phyloP scores from a whole-genome alignment of 257 asterid species.

The Buddleja alternifolia region DNA sequence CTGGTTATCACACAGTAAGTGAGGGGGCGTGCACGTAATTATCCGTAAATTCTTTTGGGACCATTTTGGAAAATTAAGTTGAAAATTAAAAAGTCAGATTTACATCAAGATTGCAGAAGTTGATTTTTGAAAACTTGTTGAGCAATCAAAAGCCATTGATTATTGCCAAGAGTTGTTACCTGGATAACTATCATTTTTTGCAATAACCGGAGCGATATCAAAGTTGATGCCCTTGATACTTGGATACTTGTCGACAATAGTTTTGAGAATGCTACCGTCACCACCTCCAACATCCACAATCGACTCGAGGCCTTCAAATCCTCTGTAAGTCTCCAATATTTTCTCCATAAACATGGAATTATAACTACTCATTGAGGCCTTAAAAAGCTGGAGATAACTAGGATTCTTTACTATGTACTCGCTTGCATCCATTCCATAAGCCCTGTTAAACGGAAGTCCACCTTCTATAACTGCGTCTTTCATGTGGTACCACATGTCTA shows the following conservation, averaged over 20 bases:
- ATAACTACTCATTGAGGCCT: conserved; percentile 49
- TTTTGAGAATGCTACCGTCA: conserved; percentile 42
- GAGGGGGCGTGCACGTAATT: too few species aligned
- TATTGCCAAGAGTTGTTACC: conserved; percentile 24
- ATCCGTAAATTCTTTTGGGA: background rate
- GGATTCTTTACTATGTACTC: conserved; percentile 46
- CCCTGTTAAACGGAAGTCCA: conserved; percentile 51
- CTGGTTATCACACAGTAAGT: too few species aligned
- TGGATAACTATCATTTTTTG: conserved; percentile 37
- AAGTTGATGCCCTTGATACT: conserved; percentile 45
- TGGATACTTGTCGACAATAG: conserved; percentile 47
- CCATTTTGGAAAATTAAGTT: too few species aligned
- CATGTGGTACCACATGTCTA: conserved; percentile 54
- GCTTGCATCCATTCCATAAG: conserved; percentile 52
- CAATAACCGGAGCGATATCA: conserved; percentile 49
- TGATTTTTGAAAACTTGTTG: background rate
- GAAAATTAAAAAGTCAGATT: background rate
- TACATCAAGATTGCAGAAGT: background rate
- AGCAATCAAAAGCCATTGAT: too few species aligned
- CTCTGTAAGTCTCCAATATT: conserved; percentile 44
- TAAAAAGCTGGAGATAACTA: conserved; percentile 46
- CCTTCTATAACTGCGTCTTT: conserved; percentile 59
- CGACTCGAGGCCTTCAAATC: conserved; percentile 45
- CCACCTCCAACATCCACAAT: conserved; percentile 65
- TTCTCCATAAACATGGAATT: conserved; percentile 48